Percentiles rank a stretch among this genome's conserved stretches.
phyloP scores from a whole-genome alignment of 1,284 basidiomycete species.

The Puccinia triticina region DNA sequence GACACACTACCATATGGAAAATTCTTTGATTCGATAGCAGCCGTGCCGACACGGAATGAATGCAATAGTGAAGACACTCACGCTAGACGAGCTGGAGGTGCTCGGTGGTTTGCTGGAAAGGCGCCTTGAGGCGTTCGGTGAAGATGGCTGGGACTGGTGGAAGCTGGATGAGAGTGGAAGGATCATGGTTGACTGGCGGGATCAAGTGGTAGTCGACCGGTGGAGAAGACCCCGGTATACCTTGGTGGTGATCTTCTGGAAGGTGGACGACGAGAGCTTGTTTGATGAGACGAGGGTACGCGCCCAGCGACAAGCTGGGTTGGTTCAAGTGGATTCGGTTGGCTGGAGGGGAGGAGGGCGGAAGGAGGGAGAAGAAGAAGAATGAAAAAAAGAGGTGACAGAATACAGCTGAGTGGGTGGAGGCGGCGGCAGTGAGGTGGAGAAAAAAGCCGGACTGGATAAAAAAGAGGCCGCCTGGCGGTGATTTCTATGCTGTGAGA shows the following conservation, averaged over 20 bases:
- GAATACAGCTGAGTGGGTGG: neutral
- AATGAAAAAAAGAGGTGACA: neutral
- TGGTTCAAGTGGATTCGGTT: constrained; percentile 22
- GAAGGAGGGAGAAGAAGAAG: neutral
- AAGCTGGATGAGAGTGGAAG: neutral
- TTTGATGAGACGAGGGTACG: neutral
- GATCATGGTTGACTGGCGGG: constrained; percentile 13
- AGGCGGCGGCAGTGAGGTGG: neutral
- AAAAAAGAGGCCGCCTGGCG: neutral
- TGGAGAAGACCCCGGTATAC: neutral
- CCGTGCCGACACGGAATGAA: neutral
- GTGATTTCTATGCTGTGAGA: neutral
- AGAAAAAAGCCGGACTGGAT: no score
- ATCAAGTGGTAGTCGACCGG: neutral
- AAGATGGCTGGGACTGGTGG: neutral
- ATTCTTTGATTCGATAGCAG: no score
- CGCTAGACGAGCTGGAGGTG: constrained; percentile 12
- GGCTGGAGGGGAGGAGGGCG: neutral
- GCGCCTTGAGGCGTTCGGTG: neutral
- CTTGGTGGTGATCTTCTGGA: constrained; percentile 3
- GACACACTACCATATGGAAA: no score
- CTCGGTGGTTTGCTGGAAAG: neutral
- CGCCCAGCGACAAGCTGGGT: constrained; percentile 6
- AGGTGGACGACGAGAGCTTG: neutral
- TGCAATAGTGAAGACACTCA: neutral